Conservation (phyloP, 2,329 filamentous ascomycete species). For the Ciborinia camelliae region DNA sequence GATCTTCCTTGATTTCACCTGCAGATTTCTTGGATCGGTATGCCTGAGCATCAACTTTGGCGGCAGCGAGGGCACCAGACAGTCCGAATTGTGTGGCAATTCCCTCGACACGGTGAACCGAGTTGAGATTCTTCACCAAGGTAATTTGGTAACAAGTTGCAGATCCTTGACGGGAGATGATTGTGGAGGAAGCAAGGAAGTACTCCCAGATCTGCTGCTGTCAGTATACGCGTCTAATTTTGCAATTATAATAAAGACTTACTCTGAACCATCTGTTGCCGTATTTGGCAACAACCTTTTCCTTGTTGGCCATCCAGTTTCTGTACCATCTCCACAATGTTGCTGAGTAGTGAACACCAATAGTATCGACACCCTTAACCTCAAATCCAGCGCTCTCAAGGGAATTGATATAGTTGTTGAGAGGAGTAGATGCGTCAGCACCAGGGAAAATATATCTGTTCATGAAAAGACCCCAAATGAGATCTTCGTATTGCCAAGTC, state of each 20-base stretch:
- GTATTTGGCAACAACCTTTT: conserved; percentile 93
- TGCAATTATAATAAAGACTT: conserved; percentile 42
- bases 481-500: conserved; percentile 95
- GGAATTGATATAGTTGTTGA: conserved; percentile 80
- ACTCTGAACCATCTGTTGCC: conserved; percentile 93
- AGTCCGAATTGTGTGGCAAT: conserved; percentile 64
- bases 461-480: conserved; percentile 98
- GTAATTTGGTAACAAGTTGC: conserved; percentile 78
- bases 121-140: conserved; percentile 79
- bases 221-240: conserved; percentile 21
- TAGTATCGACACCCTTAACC: conserved; percentile 86
- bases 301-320: conserved; percentile 93
- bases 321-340: conserved; percentile 98
- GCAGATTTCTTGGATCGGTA: conserved; percentile 12
- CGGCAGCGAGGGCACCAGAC: conserved; percentile 52
- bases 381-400: conserved; percentile 87
- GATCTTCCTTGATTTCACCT: conserved; percentile 13
- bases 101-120: conserved; percentile 72
- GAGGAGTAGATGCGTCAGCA: conserved; percentile 89
- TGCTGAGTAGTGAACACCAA: conserved; percentile 95
- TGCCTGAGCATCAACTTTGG: conserved; percentile 31
- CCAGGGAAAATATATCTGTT: conserved; percentile 99
- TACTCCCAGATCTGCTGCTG: conserved; percentile 70
- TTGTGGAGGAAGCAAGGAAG: conserved; percentile 74
- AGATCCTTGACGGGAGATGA: conserved; percentile 69